Evolutionary conservation across 2,329 filamentous ascomycete genomes (phyloP).

Genomic region (Fusarium solani-melongenae): DNA sequence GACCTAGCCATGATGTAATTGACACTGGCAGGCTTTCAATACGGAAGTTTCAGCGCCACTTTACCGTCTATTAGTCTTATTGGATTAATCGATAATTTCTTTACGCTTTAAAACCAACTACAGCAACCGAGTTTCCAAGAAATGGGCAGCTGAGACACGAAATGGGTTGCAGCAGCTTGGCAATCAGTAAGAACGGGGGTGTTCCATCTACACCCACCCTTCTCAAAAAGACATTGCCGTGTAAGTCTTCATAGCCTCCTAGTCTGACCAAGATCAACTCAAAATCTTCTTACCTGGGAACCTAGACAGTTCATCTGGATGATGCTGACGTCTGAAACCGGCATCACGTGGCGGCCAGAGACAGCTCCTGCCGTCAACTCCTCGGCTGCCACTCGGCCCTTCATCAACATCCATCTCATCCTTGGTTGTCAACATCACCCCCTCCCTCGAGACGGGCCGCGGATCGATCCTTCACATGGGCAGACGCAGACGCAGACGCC

Average conservation of each 20-base stretch:
- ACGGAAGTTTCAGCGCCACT: neutral
- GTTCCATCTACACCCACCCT: neutral
- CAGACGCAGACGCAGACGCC: slow-evolving; percentile 16
- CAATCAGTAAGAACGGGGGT: neutral
- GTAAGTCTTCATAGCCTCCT: neutral
- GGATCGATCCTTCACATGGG: slow-evolving; percentile 26
- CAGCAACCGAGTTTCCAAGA: neutral
- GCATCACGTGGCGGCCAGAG: neutral
- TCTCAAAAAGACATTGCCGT: neutral
- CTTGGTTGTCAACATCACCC: slow-evolving; percentile 11
- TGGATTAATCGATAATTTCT: neutral
- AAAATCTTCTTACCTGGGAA: neutral
- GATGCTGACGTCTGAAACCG: neutral
- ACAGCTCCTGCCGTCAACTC: neutral
- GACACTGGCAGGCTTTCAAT: neutral
- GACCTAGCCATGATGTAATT: neutral
- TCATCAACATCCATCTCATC: neutral
- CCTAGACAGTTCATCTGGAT: neutral
- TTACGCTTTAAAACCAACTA: neutral
- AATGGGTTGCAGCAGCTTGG: neutral
- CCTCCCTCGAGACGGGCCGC: slow-evolving; percentile 17
- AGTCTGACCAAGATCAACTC: neutral
- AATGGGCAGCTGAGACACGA: neutral
- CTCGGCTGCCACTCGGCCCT: neutral
- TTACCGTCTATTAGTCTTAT: neutral